These are phyloP conservation scores for Lentinus tigrinus DNA, from an alignment of 768 basidiomycete genomes.

Conservation along the genomic window DNA sequence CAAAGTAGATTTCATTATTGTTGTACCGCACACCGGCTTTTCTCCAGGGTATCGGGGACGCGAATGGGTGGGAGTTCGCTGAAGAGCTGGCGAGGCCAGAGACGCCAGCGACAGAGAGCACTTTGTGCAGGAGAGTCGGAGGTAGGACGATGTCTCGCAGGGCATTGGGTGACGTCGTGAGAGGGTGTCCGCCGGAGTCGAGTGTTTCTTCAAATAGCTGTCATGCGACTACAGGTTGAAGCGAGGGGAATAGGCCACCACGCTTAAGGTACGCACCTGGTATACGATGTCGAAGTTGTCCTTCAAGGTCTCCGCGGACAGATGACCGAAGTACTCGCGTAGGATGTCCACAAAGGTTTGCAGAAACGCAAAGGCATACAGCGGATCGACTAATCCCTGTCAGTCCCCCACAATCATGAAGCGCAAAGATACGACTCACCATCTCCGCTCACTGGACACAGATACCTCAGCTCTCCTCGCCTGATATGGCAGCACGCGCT, in stretches of 20 bases:
- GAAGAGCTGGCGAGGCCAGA: slow-evolving; percentile 37
- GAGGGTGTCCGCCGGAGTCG: slow-evolving; percentile 87
- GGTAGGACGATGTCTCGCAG: slow-evolving; percentile 92
- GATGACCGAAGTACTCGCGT: slow-evolving; percentile 83
- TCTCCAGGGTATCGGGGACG: slow-evolving; percentile 93
- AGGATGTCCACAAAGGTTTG: slow-evolving; percentile 83
- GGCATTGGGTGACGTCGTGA: slow-evolving; percentile 88
- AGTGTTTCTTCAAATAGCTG: slow-evolving; percentile 95
- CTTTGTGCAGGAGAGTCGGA: slow-evolving; percentile 67
- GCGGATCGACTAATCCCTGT: slow-evolving; percentile 67
- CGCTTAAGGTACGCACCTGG: slow-evolving; percentile 53
- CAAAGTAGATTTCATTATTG: slow-evolving; percentile 92
- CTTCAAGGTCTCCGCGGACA: slow-evolving; percentile 75
- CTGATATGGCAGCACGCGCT: slow-evolving; percentile 84
- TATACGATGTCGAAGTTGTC: slow-evolving; percentile 97
- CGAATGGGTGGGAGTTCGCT: slow-evolving; percentile 54
- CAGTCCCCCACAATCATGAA: not conserved
- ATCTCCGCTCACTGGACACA: slow-evolving; percentile 83
- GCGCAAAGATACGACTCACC: slow-evolving; percentile 46
- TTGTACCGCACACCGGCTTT: slow-evolving; percentile 79
- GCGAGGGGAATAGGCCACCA: not conserved
- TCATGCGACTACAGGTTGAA: not conserved
- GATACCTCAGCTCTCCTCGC: slow-evolving; percentile 69
- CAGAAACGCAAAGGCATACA: slow-evolving; percentile 87
- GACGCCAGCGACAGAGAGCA: slow-evolving; percentile 52